Evolutionary conservation across 2,329 filamentous ascomycete genomes (phyloP).

Genomic region (Talaromyces rugulosus): DNA sequence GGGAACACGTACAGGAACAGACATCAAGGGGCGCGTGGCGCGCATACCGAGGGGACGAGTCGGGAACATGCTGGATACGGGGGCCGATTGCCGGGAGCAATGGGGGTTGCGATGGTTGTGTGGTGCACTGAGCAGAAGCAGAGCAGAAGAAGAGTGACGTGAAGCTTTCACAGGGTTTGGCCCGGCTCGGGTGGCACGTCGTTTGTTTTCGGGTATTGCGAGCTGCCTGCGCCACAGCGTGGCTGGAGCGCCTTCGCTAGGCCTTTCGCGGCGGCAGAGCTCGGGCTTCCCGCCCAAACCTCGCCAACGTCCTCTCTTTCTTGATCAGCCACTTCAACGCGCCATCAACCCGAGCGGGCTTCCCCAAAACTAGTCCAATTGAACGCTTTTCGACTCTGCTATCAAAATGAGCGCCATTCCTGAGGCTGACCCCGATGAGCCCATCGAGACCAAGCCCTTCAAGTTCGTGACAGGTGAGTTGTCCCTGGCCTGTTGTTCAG

Average conservation of each 20-base stretch:
- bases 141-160: slow-evolving; percentile 18
- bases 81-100: not conserved
- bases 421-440: slow-evolving; percentile 62
- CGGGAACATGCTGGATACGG: slow-evolving; percentile 53
- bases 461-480: slow-evolving; percentile 98
- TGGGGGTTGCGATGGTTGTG: not conserved
- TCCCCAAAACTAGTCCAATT: slow-evolving; percentile 1
- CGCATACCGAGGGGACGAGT: slow-evolving; percentile 63
- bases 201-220: slow-evolving; percentile 26
- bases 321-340: slow-evolving; percentile 16
- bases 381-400: slow-evolving; percentile 16
- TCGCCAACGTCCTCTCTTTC: slow-evolving; percentile 19
- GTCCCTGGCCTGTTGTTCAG: slow-evolving; percentile 12
- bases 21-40: slow-evolving; percentile 44
- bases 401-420: slow-evolving; percentile 78
- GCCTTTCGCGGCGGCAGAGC: slow-evolving; percentile 30
- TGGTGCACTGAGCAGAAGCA: slow-evolving; percentile 9
- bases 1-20: slow-evolving; percentile 63
- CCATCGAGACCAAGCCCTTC: slow-evolving; percentile 96
- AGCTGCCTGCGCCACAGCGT: slow-evolving; percentile 29
- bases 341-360: not conserved
- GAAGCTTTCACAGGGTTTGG: slow-evolving; percentile 15
- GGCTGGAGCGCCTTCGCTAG: slow-evolving; percentile 27
- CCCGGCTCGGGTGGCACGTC: slow-evolving; percentile 16
- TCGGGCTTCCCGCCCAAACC: slow-evolving; percentile 25